Evolutionary conservation across 1,284 basidiomycete species (phyloP), one percentile per base, ranked within the genome.

Genomic region (Meira miltonrushii): DNA sequence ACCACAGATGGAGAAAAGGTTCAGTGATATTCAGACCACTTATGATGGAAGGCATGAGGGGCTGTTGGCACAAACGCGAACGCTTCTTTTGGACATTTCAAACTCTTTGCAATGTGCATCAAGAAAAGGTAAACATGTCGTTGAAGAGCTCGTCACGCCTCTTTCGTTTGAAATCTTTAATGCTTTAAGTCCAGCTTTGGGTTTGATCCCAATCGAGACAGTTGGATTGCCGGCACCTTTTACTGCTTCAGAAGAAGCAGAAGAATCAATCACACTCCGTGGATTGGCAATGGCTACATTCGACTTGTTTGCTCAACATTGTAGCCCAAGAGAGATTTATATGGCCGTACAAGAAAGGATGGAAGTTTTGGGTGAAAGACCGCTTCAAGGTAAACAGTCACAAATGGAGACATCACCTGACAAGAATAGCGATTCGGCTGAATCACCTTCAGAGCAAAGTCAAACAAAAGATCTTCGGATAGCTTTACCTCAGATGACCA

Each of bases 281-380:
- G 53, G 41, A 2, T 41, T 47, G 1, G 66, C 70, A 1, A 52
- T 50, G 11, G 56, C 56, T 38, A 55, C 64, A 8, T 55, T 72
- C 19, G 57, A 64, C 5, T 19, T 68, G 33, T 48, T 71, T 7
- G 67, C 64, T 3, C 59, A 65, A 39, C 25, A 55, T 17, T 65
- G 62, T 1, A 69, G 67, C 6, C 65, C 69, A 13, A 64, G 71
- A 6, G 71, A 73, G 37, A 44, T 73, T n/a, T 69, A 67, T 60
- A 59, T 73, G 64, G 71, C 69, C 5, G 41, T 65, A 15, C 66
- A 71, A 54, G 64, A 69, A 60, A 64, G 69, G 2, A 59, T 68
- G 33, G 64, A 65, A 37, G 60, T 71, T 55, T 54, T 68, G n/a
- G 25, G 46, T 25, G 12, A 13, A 25, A 43, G 6, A n/a, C 10